These are phyloP conservation scores for Citrullus colocynthis DNA, from an alignment of 306 rosid genomes.

Conservation along the genomic window DNA sequence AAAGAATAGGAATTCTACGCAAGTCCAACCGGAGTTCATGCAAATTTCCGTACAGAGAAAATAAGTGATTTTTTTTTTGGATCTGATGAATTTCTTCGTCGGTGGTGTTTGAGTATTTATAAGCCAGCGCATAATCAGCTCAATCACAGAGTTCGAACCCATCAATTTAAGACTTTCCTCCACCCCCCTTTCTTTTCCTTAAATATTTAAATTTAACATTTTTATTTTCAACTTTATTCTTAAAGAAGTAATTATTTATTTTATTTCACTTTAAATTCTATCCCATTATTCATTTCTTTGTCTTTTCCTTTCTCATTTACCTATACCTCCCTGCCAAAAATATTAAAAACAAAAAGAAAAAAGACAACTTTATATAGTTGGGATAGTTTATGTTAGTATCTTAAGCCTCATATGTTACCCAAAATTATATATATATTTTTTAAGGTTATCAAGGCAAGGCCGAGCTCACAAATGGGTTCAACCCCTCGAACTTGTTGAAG, in stretches of 20 bases:
- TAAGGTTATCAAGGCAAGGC: too few species aligned
- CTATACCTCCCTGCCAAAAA: too few species aligned
- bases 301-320: too few species aligned
- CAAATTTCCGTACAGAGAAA: background rate
- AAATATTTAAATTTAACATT: background rate
- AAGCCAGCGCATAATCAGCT: background rate
- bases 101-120: background rate
- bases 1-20: background rate
- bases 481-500: too few species aligned
- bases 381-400: too few species aligned
- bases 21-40: background rate
- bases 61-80: background rate
- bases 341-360: too few species aligned
- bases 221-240: background rate
- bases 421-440: too few species aligned
- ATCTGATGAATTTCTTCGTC: slow-evolving; percentile 4
- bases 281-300: too few species aligned
- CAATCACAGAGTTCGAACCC: background rate
- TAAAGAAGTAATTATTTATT: background rate
- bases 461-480: too few species aligned
- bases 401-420: too few species aligned
- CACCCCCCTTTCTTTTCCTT: background rate
- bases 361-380: too few species aligned
- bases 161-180: background rate
- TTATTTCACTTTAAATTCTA: background rate